phyloP scores from a whole-genome alignment of 129 eudicot species.

The Flaveria ramosissima region DNA sequence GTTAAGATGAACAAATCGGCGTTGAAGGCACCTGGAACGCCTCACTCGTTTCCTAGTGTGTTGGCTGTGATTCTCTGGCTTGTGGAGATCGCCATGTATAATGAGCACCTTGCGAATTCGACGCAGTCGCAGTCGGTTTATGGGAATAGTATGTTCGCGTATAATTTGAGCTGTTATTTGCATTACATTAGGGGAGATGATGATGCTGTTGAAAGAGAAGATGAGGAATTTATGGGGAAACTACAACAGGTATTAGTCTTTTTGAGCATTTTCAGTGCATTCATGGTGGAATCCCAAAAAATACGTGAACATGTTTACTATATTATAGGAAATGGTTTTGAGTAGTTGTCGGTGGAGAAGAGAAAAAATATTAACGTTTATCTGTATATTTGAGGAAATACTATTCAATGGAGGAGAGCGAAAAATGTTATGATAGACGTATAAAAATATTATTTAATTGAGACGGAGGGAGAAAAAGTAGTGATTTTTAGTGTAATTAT shows the following conservation, averaged over 20 bases:
- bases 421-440: too few species aligned
- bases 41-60: conserved; percentile 69
- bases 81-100: conserved; percentile 53
- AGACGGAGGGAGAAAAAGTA: too few species aligned
- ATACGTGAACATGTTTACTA: too few species aligned
- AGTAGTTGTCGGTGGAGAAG: too few species aligned
- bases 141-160: conserved; percentile 30
- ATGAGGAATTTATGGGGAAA: conserved; percentile 41
- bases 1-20: conserved; percentile 70
- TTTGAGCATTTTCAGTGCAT: too few species aligned
- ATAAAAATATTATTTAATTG: too few species aligned
- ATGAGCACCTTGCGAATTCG: conserved; percentile 38
- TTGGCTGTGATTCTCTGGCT: conserved; percentile 80
- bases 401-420: too few species aligned
- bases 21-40: conserved; percentile 72
- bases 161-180: conserved; percentile 47
- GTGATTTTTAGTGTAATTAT: too few species aligned
- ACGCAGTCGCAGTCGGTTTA: conserved; percentile 11
- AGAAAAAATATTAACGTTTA: too few species aligned
- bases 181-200: conserved; percentile 73
- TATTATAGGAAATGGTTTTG: too few species aligned
- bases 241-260: conserved; percentile 27
- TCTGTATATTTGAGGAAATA: too few species aligned
- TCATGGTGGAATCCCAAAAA: too few species aligned
- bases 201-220: conserved; percentile 50